Conservation (phyloP, 2,329 filamentous ascomycete genomes). For the Fusarium zealandicum region DNA sequence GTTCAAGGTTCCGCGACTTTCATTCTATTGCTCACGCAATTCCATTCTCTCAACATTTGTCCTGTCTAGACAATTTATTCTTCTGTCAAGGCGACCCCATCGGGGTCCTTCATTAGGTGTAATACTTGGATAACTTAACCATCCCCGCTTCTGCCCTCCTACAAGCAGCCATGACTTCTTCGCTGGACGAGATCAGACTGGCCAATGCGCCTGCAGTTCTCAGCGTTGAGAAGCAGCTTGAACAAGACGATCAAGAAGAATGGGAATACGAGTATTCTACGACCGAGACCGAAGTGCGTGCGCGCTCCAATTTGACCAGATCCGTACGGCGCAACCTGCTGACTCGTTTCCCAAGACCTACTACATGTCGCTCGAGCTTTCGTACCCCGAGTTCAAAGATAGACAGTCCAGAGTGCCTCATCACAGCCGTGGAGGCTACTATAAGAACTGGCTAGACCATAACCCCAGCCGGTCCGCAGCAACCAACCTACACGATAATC, state of each 20-base stretch:
- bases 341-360: conserved; percentile 59
- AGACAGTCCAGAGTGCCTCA: conserved; percentile 50
- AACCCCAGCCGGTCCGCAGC: conserved; percentile 32
- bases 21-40: not conserved
- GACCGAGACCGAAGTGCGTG: conserved; percentile 65
- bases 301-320: not conserved
- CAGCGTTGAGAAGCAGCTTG: conserved; percentile 41
- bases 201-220: conserved; percentile 41
- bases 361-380: conserved; percentile 69
- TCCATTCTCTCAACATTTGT: conserved; percentile 7
- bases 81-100: not conserved
- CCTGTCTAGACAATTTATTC: not conserved
- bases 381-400: conserved; percentile 63
- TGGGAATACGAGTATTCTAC: conserved; percentile 74
- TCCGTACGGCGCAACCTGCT: conserved; percentile 1
- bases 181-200: conserved; percentile 23
- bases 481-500: conserved; percentile 14
- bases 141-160: not conserved
- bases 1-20: conserved; percentile 12
- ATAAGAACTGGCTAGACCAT: conserved; percentile 51
- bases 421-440: conserved; percentile 56
- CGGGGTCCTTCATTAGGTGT: not conserved
- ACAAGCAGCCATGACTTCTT: conserved; percentile 18
- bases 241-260: conserved; percentile 59
- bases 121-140: not conserved